Evolutionary conservation across 441 rosid species (phyloP).

Genomic region (Breynia disticha): DNA sequence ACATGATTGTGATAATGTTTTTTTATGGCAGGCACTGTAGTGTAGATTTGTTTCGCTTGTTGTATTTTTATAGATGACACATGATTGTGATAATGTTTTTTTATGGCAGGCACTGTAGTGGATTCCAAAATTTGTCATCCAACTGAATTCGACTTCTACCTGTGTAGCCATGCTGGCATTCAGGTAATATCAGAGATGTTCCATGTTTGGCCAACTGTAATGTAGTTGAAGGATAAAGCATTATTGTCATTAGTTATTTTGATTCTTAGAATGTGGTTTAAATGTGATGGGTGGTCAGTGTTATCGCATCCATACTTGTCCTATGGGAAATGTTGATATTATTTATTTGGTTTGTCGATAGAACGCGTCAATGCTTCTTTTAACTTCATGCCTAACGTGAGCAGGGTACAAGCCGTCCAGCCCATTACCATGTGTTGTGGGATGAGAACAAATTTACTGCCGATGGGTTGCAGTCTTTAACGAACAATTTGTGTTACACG

Average conservation of each 20-base stretch:
- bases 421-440: constrained; percentile 96
- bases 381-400: constrained; percentile 1
- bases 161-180: constrained; percentile 97
- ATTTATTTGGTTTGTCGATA: no score
- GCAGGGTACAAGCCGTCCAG: constrained; percentile 97
- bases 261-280: no score
- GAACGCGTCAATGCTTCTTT: no score
- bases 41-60: neutral
- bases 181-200: constrained; percentile 39
- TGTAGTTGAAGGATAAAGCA: neutral
- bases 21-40: constrained; percentile 31
- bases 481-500: constrained; percentile 95
- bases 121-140: constrained; percentile 97
- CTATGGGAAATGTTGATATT: no score
- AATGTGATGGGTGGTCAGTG: no score
- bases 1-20: neutral
- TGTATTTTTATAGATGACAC: neutral
- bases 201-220: neutral
- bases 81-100: neutral
- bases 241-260: no score
- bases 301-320: no score
- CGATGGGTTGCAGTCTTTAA: constrained; percentile 78
- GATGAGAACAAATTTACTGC: constrained; percentile 90
- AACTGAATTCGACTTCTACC: constrained; percentile 88
- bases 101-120: constrained; percentile 70